Evolutionary conservation across 306 rosid genomes (phyloP).

Genomic region (Mucuna pruriens): DNA sequence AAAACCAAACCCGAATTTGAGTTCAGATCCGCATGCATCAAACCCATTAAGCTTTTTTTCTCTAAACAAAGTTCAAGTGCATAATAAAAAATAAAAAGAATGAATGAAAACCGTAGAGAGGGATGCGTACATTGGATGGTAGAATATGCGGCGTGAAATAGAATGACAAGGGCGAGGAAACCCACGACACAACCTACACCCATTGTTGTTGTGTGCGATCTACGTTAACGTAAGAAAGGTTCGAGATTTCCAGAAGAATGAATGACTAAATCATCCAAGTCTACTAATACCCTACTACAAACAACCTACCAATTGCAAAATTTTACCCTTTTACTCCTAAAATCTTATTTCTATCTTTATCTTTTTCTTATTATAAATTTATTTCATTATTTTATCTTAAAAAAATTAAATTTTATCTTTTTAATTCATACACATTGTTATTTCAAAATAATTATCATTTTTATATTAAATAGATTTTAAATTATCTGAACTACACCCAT

Average conservation of each 20-base stretch:
- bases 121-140: conserved; percentile 66
- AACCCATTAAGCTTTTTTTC: background rate
- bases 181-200: conserved; percentile 65
- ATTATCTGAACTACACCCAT: too few species aligned
- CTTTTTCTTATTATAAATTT: too few species aligned
- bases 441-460: too few species aligned
- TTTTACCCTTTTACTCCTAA: too few species aligned
- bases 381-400: too few species aligned
- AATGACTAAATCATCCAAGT: background rate
- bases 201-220: conserved; percentile 48
- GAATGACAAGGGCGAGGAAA: conserved; percentile 64
- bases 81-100: background rate
- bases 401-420: too few species aligned
- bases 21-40: background rate
- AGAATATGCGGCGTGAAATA: conserved; percentile 77
- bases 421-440: too few species aligned
- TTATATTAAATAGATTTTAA: too few species aligned
- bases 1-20: conserved; percentile 37
- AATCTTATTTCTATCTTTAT: too few species aligned
- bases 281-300: too few species aligned
- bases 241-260: background rate
- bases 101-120: background rate
- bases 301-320: too few species aligned
- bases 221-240: background rate
- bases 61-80: background rate